These are phyloP conservation scores for Biscutella laevigata DNA, from an alignment of 441 rosid genomes.

Conservation along the genomic window DNA sequence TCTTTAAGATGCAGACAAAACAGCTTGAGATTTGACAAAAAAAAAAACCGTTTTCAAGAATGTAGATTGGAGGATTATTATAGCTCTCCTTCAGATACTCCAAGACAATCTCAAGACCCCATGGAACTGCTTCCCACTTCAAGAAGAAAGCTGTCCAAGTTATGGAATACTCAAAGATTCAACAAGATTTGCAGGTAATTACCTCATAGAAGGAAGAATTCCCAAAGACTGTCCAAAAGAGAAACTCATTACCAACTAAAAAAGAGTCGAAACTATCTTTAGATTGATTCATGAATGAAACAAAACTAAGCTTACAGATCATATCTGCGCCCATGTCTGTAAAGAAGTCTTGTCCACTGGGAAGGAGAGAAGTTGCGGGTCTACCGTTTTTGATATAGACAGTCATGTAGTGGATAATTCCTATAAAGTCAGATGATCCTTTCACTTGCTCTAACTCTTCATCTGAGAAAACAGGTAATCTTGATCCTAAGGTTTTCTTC, in stretches of 20 bases:
- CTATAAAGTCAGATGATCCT: conserved; percentile 58
- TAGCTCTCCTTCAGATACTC: conserved; percentile 46
- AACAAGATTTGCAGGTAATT: too few species aligned
- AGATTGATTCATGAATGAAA: background rate
- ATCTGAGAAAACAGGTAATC: conserved; percentile 48
- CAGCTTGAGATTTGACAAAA: background rate
- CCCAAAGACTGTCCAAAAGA: conserved; percentile 9
- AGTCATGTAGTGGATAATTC: conserved; percentile 41
- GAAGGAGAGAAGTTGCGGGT: conserved; percentile 18
- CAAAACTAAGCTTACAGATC: conserved; percentile 25
- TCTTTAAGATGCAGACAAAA: background rate
- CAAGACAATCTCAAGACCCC: conserved; percentile 41
- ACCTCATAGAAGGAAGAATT: background rate
- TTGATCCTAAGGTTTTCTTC: conserved; percentile 47
- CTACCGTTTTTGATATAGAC: conserved; percentile 21
- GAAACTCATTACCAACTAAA: background rate
- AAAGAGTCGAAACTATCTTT: background rate
- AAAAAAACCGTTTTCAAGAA: conserved; percentile 63
- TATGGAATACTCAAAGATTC: background rate
- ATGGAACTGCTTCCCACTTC: conserved; percentile 35
- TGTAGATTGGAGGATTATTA: conserved; percentile 60
- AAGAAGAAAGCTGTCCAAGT: background rate
- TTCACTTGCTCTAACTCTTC: conserved; percentile 38
- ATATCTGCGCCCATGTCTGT: conserved; percentile 32
- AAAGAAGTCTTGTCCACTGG: conserved; percentile 20